phyloP scores from a whole-genome alignment of 345 rosid genomes.

The Sisymbrium altissimum region DNA sequence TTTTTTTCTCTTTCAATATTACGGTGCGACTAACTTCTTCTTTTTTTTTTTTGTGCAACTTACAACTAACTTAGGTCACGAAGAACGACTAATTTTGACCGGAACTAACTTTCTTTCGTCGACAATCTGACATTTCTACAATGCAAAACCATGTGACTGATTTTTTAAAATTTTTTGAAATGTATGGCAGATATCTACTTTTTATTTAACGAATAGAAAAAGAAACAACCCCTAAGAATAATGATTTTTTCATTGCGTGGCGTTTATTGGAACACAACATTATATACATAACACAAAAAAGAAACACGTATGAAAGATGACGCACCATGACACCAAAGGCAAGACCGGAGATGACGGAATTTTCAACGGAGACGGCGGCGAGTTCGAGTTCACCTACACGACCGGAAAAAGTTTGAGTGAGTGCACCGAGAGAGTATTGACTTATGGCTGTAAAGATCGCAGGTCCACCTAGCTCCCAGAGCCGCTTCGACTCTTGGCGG shows the following conservation, averaged over 20 bases:
- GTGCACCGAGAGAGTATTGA: constrained; percentile 89
- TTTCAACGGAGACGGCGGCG: constrained; percentile 87
- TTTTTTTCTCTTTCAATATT: constrained; percentile 1
- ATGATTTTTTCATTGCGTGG: not conserved
- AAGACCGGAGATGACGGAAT: constrained; percentile 84
- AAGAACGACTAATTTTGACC: not conserved
- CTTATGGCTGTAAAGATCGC: constrained; percentile 71
- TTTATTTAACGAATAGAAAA: not conserved
- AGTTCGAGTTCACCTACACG: constrained; percentile 69
- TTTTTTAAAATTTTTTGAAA: not conserved
- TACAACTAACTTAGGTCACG: not conserved
- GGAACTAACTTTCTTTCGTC: not conserved
- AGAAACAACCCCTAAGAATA: not conserved
- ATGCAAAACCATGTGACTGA: not conserved
- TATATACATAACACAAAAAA: not conserved
- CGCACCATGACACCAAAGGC: constrained; percentile 82
- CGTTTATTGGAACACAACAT: not conserved
- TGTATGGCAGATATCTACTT: not conserved
- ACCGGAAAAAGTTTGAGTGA: constrained; percentile 84
- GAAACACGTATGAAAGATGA: not conserved
- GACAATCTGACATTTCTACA: not conserved
- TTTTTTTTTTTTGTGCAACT: too few species aligned
- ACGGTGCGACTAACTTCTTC: too few species aligned
- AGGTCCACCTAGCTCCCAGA: constrained; percentile 85
- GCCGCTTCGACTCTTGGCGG: constrained; percentile 59